Evolutionary conservation across 2,329 filamentous ascomycete genomes (phyloP), one percentile per base, ranked within the genome.

Genomic region (Hymenoscyphus occultus): DNA sequence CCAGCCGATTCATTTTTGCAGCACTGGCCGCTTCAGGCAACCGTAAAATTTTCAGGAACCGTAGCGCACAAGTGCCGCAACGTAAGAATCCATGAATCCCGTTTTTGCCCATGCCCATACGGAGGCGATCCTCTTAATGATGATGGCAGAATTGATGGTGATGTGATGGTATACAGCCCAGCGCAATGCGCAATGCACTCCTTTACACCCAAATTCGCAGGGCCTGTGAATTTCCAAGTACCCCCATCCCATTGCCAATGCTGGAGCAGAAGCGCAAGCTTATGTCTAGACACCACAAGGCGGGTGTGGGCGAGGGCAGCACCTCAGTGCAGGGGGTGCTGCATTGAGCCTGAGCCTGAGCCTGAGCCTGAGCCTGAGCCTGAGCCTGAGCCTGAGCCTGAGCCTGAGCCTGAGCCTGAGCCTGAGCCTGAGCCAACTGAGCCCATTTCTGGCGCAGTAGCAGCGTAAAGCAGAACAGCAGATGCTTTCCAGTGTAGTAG

Each of bases 211-310:
- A 12, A 16, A n/a, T 7, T 12, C 54, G 22, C 54, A 10, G 28
- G 35, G 9, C 5, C 35, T 35, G 1, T 6, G 35, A 35, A 35
- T 35, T 35, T 35, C 35, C 35, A 35, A 35, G 6, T 35, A 35
- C 14, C n/a, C 31, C 56, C 31, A 28, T 28, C 28, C 28, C 28
- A 28, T 28, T 28, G 28, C 28, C 28, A 57, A 39, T 32, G 56
- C 56, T 57, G 56, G 61, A 61, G 62, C 63, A 67, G 67, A 63
- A 70, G 68, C 66, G 62, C 68, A 48, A 64, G 67, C 68, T 70
- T 64, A 65, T 61, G 67, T 71, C 69, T 70, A 69, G 66, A 57
- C 61, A 68, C 51, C 64, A 35, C 32, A 5, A 57, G 62, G 60
- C 56, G 62, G 62, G n/a, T 13, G 59, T 61, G 28, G 45, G 45